Base-by-base conservation (phyloP, 257 asterid genomes). In the Dorcoceras hygrometricum region DNA sequence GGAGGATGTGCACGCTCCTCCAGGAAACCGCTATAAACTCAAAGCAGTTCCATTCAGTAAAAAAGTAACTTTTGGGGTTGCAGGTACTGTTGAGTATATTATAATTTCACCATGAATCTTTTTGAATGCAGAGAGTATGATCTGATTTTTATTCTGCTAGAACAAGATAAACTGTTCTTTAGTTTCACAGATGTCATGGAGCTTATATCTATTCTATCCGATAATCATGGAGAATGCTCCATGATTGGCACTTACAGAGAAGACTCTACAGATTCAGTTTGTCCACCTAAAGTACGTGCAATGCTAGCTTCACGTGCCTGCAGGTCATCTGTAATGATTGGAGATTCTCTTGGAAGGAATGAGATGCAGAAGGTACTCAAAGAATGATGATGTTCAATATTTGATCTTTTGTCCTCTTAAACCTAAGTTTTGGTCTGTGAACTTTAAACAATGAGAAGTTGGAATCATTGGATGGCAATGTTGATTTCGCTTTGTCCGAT, bases 241-340 rank as follows among this genome's bases (percentile, higher is more conserved):
- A 79, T 80, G 18, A 73, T 81, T 57, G 91, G 92, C 69, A 81
- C 88, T 80, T 94, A 90, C 72, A 80, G 84, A 58, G 73, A 76
- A 56, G 97, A 94, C 83, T 78, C 77, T 5, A 74, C 82, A 5
- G 96, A 87, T 70, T 94, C 99, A 27, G 77, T 94, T 39, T 94
- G 99, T 82, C 99, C 96, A 5, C 91, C 96, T 63, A 90, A 84
- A 82, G 84, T 90, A 23, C 91, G 93, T 22, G 84, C 94, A 32
- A 90, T 94, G 99, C 78, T 94, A 50, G 99, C 99, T 68, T 94
- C 97, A 6, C 97, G 99, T 27, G 96, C 99, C 18, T 93, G 99
- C 86, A 88, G 87, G 69, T 85, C 97, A 16, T 93, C 99, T 43
- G 68, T 90, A 63, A 89, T 90, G 96, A 76, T 93, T 66, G 99